A percentile compares a stretch with the other conserved stretches of the same genome.
phyloP scores from a whole-genome alignment of 306 rosid species.

The Clitoria ternatea region DNA sequence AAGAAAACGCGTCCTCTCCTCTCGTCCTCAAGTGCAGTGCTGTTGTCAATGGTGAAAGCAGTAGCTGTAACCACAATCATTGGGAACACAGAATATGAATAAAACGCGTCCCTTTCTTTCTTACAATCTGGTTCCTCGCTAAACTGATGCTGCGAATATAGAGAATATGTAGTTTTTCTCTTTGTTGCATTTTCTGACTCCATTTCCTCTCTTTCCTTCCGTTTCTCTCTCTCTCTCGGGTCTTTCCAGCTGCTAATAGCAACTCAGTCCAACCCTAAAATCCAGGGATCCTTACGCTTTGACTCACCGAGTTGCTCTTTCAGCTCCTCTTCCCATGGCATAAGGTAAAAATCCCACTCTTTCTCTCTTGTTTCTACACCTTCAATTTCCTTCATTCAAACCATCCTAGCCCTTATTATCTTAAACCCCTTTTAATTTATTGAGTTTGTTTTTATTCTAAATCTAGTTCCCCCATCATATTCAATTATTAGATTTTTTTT shows the following conservation, averaged over 20 bases:
- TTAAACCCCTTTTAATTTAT: background rate
- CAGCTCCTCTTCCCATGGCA: conserved; percentile 16
- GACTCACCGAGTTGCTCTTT: conserved; percentile 21
- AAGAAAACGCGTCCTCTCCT: too few relatives aligned
- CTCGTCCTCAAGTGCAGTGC: too few relatives aligned
- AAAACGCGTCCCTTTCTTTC: too few relatives aligned
- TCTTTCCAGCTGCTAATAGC: conserved; percentile 1
- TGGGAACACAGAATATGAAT: too few relatives aligned
- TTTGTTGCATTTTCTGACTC: conserved; percentile 4
- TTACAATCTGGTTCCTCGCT: too few relatives aligned
- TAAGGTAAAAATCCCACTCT: conserved; percentile 20
- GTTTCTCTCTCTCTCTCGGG: background rate
- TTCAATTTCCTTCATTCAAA: background rate
- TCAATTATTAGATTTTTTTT: background rate
- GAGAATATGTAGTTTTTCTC: background rate
- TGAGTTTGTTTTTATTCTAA: background rate
- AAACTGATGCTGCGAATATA: too few relatives aligned
- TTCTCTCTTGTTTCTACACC: background rate
- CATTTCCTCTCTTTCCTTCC: background rate
- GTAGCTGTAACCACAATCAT: too few relatives aligned
- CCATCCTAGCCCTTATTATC: background rate
- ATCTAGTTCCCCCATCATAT: background rate
- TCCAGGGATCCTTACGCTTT: conserved; percentile 6
- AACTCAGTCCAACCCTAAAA: conserved; percentile 10
- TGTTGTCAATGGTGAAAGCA: too few relatives aligned